Percentiles rank a stretch among this genome's conserved stretches.
Conservation (phyloP, 768 basidiomycete species). For the Leccinum incarnatum region DNA sequence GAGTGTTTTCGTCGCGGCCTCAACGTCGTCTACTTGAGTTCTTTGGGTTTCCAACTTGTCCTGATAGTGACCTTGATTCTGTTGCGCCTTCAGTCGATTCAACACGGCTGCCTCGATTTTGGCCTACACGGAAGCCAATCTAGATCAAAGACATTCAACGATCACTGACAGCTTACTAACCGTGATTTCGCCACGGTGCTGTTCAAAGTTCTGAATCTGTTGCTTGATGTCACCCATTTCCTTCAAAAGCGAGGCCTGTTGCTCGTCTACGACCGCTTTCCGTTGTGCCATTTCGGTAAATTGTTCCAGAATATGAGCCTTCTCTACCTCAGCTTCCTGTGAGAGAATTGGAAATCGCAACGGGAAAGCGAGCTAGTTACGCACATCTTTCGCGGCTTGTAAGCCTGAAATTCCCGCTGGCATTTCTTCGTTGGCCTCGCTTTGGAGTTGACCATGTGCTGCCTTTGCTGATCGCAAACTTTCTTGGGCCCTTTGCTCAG, state of each 20-base stretch:
- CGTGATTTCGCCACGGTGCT: conserved; percentile 37
- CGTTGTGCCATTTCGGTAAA: conserved; percentile 43
- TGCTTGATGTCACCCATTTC: conserved; percentile 46
- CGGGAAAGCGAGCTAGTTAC: conserved; percentile 13
- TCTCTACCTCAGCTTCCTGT: conserved; percentile 58
- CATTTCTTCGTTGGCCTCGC: conserved; percentile 67
- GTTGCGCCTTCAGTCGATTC: conserved; percentile 50
- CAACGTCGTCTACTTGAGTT: conserved; percentile 40
- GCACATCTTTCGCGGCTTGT: conserved; percentile 52
- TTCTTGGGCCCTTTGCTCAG: conserved; percentile 23
- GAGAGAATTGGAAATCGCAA: not conserved
- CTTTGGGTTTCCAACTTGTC: conserved; percentile 53
- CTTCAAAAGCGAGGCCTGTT: conserved; percentile 41
- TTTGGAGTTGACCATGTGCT: conserved; percentile 42
- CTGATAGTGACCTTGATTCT: conserved; percentile 44
- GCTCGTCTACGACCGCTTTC: conserved; percentile 47
- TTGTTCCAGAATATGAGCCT: conserved; percentile 45
- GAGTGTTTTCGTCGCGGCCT: conserved; percentile 48
- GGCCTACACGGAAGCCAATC: conserved; percentile 34
- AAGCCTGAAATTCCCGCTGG: conserved; percentile 61
- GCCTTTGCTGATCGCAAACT: conserved; percentile 34
- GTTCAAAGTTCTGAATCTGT: conserved; percentile 52
- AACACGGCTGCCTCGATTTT: conserved; percentile 49
- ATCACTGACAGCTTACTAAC: conserved; percentile 35
- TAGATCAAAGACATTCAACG: not conserved